phyloP scores from a whole-genome alignment of 305 asterid genomes.

The Fraxinus platypoda region DNA sequence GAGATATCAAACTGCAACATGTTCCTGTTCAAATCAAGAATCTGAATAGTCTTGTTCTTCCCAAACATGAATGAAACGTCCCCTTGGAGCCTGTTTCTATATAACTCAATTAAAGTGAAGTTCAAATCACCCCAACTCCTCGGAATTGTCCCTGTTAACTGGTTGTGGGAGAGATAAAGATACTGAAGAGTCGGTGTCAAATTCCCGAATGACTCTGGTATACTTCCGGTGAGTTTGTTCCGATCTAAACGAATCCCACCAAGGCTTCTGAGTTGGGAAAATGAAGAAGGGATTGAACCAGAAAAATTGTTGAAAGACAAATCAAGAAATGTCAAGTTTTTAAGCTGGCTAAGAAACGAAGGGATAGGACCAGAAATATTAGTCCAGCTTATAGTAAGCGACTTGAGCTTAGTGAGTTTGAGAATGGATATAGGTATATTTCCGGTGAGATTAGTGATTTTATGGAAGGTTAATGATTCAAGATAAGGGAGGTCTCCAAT shows the following conservation, averaged over 20 bases:
- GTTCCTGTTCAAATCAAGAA: not conserved
- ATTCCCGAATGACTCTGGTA: not conserved
- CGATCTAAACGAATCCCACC: not conserved
- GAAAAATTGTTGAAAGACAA: slow-evolving; percentile 2
- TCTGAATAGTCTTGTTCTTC: not conserved
- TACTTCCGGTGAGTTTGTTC: not conserved
- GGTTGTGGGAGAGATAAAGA: not conserved
- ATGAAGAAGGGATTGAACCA: not conserved
- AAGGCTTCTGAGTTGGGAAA: not conserved
- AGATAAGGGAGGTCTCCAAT: not conserved
- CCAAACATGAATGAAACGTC: not conserved
- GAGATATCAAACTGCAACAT: not conserved
- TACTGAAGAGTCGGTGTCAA: not conserved
- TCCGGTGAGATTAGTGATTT: slow-evolving; percentile 5
- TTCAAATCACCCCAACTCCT: not conserved
- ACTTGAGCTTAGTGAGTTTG: not conserved
- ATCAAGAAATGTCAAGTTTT: not conserved
- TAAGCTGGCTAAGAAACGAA: not conserved
- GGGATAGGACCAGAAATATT: not conserved
- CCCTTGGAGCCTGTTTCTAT: not conserved
- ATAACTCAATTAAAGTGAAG: not conserved
- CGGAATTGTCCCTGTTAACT: not conserved
- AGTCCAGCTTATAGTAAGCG: not conserved
- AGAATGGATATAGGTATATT: not conserved
- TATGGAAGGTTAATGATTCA: not conserved